Evolutionary conservation across 495 filamentous ascomycete species (phyloP).

Genomic region (Penicilliopsis zonata): DNA sequence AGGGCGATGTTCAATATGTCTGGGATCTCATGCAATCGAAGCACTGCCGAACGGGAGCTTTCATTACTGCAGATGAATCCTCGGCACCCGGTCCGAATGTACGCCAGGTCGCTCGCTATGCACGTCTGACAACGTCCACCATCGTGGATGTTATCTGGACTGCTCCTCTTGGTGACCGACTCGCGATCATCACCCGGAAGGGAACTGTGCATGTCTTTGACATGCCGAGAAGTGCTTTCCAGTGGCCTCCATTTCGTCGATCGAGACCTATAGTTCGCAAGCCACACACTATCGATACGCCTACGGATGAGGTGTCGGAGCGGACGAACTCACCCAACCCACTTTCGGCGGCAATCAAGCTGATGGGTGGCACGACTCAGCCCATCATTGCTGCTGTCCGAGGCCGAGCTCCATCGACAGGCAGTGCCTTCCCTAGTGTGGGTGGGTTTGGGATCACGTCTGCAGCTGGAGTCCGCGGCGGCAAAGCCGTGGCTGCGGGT

Average conservation of each 20-base stretch:
- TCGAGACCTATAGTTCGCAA: slow-evolving; percentile 31
- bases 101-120: slow-evolving; percentile 73
- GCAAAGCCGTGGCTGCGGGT: slow-evolving; percentile 70
- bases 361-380: slow-evolving; percentile 43
- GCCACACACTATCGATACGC: slow-evolving; percentile 14
- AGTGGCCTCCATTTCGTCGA: slow-evolving; percentile 80
- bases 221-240: slow-evolving; percentile 67
- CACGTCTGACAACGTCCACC: slow-evolving; percentile 78
- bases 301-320: slow-evolving; percentile 29
- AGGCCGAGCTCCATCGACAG: slow-evolving; percentile 35
- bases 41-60: slow-evolving; percentile 27
- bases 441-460: slow-evolving; percentile 43
- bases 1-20: slow-evolving; percentile 82
- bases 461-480: slow-evolving; percentile 56
- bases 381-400: slow-evolving; percentile 45
- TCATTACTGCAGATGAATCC: slow-evolving; percentile 25
- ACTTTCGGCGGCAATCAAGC: slow-evolving; percentile 50
- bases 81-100: slow-evolving; percentile 37
- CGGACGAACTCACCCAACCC: slow-evolving; percentile 45
- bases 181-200: slow-evolving; percentile 79
- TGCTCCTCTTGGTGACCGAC: slow-evolving; percentile 61
- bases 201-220: slow-evolving; percentile 92
- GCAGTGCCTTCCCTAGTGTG: slow-evolving; percentile 33
- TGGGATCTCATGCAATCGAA: slow-evolving; percentile 77
- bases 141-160: slow-evolving; percentile 88